Evolutionary conservation across 306 rosid genomes (phyloP), one percentile per base, ranked within the genome.

Genomic region (Abrus pulchellus): DNA sequence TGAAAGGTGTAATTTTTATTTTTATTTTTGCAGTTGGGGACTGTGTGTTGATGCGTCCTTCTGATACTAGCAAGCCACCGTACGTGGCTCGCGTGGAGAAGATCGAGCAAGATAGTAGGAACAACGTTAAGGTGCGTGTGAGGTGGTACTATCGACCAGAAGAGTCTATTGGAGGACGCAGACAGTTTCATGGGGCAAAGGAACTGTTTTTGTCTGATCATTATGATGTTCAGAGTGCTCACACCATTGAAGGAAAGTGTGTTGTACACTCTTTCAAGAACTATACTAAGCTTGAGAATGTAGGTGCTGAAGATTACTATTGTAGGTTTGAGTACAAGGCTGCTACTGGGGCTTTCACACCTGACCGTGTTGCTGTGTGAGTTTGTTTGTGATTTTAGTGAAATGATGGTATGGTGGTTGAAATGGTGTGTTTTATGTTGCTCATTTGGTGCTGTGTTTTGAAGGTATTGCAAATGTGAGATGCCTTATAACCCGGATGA

Each of bases 401-500:
- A 38, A 14, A 40, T 65, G 4, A 0, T 3, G 1, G 30, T 7
- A 12, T 38, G 6, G n/a, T 41, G 8, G n/a, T 65, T 7, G 14
- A 14, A 14, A 64, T 38, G 2, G 1, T 64, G 49, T 11, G n/a
- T 3, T 65, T 41, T 3, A 3, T 27, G 10, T 10, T 55, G 43
- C 28, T 80, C 30, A 72, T 63, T 80, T 80, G 48, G 20, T 20
- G 52, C 28, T 54, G 13, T 69, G 49, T 86, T 74, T 65, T 90
- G 85, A 49, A 94, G 98, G 82, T 94, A 92, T 81, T 94, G 98
- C 94, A 94, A 90, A 81, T 94, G 97, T 34, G 97, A 94, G 86
- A 94, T 92, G 98, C 98, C 98, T 52, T 94, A 92, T 76, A 94
- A 94, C 77, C 98, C 98, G 29, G 98, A 94, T 47, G 98, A 92